Base-by-base conservation (phyloP, 2,329 filamentous ascomycete species). In the Pseudogymnoascus pannorum region DNA sequence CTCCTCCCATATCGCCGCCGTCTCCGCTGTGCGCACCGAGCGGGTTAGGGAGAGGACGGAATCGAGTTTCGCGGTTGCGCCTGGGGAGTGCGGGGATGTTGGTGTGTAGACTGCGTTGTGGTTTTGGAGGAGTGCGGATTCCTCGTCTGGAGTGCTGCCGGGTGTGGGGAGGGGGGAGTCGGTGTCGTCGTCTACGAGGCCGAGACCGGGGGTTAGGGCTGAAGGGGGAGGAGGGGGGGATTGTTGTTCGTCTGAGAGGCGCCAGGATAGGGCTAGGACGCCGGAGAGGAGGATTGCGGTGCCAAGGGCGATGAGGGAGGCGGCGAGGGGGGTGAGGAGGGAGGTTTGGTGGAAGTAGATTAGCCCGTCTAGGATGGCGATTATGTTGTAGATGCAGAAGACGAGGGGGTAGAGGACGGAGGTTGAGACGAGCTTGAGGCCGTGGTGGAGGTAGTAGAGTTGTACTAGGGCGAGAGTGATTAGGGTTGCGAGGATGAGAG, bases 381-480 rank as follows among this genome's bases (percentile, higher is more conserved):
- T 92, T 70, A 99, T 96, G 79, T 99, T 99, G 81, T 97, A 99
- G 66, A 97, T 86, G 80, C 94, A 99, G 76, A 99, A 99, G 38
- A 97, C 92, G 68, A 97, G 87, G 4, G 94, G 94, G 75, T 99
- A 99, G 67, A 99, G 81, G 64, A 97, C 88, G 69, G 91, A 96
- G 20, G 94, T 97, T 60, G 92, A 97, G 74, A 95, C 92, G 59
- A 99, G 82, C 75, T 96, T 96, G 65, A 99, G 81, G 60, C 94
- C 94, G 44, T 91, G 85, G 72, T 99, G 94, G 64, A 99, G 84
- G 74, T 95, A 97, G 76, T 96, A 99, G 5, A 99, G 83, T 75
- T 99, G 94, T 48, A 87, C 89, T 48, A 99, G 81, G 4, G 94
- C 93, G 64, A 97, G 81, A 3, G 81, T 80, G 63, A 97, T 80